phyloP scores from a whole-genome alignment of 2,329 filamentous ascomycete species.

The Raffaelea arxii region DNA sequence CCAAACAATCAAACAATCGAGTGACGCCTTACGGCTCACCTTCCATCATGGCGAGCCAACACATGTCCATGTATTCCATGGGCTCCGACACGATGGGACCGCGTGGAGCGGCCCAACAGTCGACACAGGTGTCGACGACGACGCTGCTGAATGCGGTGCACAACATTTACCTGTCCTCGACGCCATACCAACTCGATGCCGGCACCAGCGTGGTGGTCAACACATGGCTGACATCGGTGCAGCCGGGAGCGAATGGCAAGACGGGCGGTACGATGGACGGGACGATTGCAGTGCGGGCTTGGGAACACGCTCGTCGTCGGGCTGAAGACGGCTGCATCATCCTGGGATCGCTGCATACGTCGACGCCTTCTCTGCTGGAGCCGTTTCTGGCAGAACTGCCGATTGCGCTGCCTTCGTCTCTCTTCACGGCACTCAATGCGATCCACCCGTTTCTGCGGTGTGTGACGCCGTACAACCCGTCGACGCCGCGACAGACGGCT shows the following conservation, averaged over 20 bases:
- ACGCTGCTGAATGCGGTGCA: conserved; percentile 88
- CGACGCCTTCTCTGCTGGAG: conserved; percentile 71
- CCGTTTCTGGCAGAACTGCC: conserved; percentile 78
- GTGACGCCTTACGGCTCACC: no score
- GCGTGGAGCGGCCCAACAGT: conserved; percentile 53
- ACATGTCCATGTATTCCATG: conserved; percentile 61
- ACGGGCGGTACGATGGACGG: conserved; percentile 72
- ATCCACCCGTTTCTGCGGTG: conserved; percentile 79
- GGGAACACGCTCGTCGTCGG: conserved; percentile 91
- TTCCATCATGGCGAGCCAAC: conserved; percentile 45
- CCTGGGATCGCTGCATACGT: conserved; percentile 78
- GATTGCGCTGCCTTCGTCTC: conserved; percentile 61
- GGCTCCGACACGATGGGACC: conserved; percentile 51
- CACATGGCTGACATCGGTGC: conserved; percentile 80
- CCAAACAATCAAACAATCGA: no score
- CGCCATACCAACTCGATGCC: conserved; percentile 80
- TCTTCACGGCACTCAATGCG: conserved; percentile 72
- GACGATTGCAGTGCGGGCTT: conserved; percentile 69
- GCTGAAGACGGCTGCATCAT: conserved; percentile 94
- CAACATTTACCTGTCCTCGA: conserved; percentile 71
- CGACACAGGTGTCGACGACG: conserved; percentile 80
- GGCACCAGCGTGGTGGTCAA: conserved; percentile 90
- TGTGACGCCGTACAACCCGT: conserved; percentile 84
- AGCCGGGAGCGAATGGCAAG: conserved; percentile 57
- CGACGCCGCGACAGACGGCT: conserved; percentile 67